A percentile compares a stretch with the other conserved stretches of the same genome.
Evolutionary conservation across 208 protist species (phyloP).

Genomic region (Crithidia sp.): DNA sequence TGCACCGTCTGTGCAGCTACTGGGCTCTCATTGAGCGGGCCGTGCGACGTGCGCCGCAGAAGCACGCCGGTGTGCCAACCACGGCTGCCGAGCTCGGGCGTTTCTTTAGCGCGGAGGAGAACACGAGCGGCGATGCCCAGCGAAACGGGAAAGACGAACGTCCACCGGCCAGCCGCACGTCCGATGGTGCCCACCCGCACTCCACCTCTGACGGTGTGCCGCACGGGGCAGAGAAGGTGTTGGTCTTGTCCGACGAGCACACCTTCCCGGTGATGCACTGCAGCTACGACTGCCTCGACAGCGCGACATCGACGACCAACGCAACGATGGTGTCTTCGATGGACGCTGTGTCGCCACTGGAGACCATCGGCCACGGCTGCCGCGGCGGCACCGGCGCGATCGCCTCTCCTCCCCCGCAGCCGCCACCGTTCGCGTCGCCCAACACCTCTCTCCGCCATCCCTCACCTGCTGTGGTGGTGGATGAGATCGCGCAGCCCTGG

Average conservation of each 20-base stretch:
- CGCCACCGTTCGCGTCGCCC: background rate
- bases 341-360: constrained; percentile 2
- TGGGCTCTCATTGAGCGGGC: constrained; percentile 41
- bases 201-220: constrained; percentile 23
- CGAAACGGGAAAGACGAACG: background rate
- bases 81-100: constrained; percentile 14
- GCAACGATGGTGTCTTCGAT: constrained; percentile 17
- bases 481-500: constrained; percentile 30
- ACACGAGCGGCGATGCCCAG: background rate
- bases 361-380: background rate
- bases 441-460: background rate
- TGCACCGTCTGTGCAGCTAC: constrained; percentile 41
- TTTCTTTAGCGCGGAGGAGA: constrained; percentile 15
- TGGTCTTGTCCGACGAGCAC: constrained; percentile 26
- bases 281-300: constrained; percentile 5
- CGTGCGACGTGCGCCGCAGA: constrained; percentile 27
- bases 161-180: constrained; percentile 1
- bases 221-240: constrained; percentile 24
- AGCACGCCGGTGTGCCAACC: constrained; percentile 27
- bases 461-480: background rate
- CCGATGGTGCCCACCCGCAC: background rate
- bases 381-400: background rate
- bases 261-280: constrained; percentile 22
- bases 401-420: constrained; percentile 1
- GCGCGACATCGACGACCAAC: constrained; percentile 1